Evolutionary conservation across 257 asterid species (phyloP).

Genomic region (Nicotiana tomentosiformis): DNA sequence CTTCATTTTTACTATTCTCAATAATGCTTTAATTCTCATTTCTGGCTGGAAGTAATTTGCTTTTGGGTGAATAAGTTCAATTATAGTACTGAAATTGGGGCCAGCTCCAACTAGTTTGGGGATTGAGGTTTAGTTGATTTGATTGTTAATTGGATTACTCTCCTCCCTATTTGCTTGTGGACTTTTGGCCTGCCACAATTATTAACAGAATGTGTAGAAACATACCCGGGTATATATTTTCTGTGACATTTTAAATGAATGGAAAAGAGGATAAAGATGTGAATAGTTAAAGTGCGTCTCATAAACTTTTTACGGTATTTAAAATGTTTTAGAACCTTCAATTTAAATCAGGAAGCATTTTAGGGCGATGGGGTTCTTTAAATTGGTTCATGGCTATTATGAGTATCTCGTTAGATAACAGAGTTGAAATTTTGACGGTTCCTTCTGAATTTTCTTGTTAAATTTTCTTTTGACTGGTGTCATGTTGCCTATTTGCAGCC

Average conservation of each 20-base stretch:
- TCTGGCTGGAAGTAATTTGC: not conserved
- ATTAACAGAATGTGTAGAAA: not conserved
- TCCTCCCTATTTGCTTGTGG: not conserved
- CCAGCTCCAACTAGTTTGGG: not conserved
- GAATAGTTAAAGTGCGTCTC: not conserved
- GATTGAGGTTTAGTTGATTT: not conserved
- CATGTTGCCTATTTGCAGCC: not conserved
- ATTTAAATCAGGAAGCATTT: not conserved
- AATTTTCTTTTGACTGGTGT: conserved; percentile 4
- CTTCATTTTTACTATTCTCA: not conserved
- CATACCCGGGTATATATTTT: not conserved
- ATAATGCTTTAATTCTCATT: not conserved
- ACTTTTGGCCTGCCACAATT: not conserved
- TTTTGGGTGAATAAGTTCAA: not conserved
- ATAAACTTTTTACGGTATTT: not conserved
- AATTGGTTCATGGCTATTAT: not conserved
- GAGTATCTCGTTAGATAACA: not conserved
- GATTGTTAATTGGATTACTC: not conserved
- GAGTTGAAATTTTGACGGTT: not conserved
- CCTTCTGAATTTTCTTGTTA: not conserved
- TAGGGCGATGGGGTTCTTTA: not conserved
- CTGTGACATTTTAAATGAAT: not conserved
- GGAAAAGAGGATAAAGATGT: not conserved
- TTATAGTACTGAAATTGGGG: not conserved
- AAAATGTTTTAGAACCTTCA: not conserved